These are phyloP conservation scores for Zygoascus bituminiphila DNA, from an alignment of 805 yeast species.

Conservation along the genomic window DNA sequence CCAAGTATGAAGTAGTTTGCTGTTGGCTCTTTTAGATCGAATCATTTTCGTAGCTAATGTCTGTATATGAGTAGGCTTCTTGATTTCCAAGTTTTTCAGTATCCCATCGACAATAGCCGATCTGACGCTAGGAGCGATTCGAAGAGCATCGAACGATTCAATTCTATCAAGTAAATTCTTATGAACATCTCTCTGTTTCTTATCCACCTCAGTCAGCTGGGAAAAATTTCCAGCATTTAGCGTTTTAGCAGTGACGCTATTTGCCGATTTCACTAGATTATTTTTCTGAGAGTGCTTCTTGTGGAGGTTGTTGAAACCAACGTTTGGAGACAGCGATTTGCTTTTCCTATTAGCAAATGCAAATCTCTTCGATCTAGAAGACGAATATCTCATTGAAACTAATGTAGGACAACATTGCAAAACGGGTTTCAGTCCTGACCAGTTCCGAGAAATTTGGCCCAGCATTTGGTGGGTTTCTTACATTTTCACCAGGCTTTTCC, in stretches of 20 bases:
- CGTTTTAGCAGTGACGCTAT: neutral
- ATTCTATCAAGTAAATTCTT: constrained; percentile 43
- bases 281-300: neutral
- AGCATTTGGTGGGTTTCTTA: neutral
- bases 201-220: constrained; percentile 20
- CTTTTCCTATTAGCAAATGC: constrained; percentile 1
- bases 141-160: constrained; percentile 54
- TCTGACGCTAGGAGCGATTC: constrained; percentile 60
- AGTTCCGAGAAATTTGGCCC: neutral
- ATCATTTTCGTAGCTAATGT: constrained; percentile 59
- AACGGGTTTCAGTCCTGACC: too few species aligned
- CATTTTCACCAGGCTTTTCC: neutral
- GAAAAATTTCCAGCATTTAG: constrained; percentile 19
- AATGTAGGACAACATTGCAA: neutral
- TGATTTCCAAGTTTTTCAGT: constrained; percentile 17
- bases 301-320: neutral
- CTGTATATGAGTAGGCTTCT: constrained; percentile 73
- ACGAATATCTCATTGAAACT: neutral
- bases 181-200: constrained; percentile 23
- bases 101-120: constrained; percentile 50
- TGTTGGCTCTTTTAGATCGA: constrained; percentile 28
- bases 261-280: neutral
- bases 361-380: neutral
- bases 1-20: constrained; percentile 42
- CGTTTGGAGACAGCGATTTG: constrained; percentile 1